Evolutionary conservation across 148 eudicot species (phyloP), one percentile per base, ranked within the genome.

Genomic region (Camellia lanceoleosa): DNA sequence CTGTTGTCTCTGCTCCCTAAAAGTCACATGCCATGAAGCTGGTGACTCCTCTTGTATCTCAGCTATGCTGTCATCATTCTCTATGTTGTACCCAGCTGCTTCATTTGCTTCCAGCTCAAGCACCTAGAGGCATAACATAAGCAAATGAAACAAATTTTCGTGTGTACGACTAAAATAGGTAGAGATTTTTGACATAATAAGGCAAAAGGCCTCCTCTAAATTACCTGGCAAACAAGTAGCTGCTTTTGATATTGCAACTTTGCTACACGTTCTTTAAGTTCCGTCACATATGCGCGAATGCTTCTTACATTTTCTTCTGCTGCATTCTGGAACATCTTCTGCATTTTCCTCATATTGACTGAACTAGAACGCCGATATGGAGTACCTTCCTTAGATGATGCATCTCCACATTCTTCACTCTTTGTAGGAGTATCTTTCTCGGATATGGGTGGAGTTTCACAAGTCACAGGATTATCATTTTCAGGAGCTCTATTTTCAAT

Each of bases 291-390:
- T 30, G 93, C 79, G 80, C 92, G 89, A 79, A 92, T 94, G 87
- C 88, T 94, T 84, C 98, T 87, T 9, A 92, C 94, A 68, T 92
- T 94, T 84, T 94, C 97, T 84, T 94, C 98, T 71, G 98, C 98
- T 80, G 94, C 98, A 89, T 89, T 92, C 81, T 94, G 94, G 79
- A 91, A 94, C 97, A 94, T 92, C 80, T 90, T 91, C 84, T 92
- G 92, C 98, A 94, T 94, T 88, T 92, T 94, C 86, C 86, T 94
- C 98, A 94, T 94, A 81, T 92, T 94, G 62, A 94, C 97, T 19
- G 97, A 94, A 85, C 98, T 92, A 46, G 94, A 89, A 68, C 92
- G 88, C 59, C 92, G 80, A 76, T 89, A 89, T 5, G 97, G 93
- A 49, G 97, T 89, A 62, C 93, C 92, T 83, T 95, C 97, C 88